phyloP scores from a whole-genome alignment of 495 filamentous ascomycete genomes.

The Podospora pseudopauciseta region DNA sequence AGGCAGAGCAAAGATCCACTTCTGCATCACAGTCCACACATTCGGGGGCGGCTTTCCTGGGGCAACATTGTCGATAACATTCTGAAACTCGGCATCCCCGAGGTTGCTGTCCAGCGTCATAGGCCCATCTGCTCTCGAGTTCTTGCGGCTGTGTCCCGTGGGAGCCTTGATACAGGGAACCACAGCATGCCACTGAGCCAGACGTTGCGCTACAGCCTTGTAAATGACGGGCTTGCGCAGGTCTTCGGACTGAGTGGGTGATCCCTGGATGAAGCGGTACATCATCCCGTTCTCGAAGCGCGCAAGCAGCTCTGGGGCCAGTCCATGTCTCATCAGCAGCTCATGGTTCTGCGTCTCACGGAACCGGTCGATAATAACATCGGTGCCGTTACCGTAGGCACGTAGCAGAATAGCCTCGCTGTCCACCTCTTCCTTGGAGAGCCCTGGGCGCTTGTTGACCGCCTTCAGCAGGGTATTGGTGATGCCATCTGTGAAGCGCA shows the following conservation, averaged over 20 bases:
- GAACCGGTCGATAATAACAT: slow-evolving; percentile 93
- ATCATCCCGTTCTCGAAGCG: slow-evolving; percentile 95
- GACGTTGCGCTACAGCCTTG: slow-evolving; percentile 73
- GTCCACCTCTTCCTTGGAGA: slow-evolving; percentile 74
- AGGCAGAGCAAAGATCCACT: slow-evolving; percentile 89
- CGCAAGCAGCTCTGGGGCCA: slow-evolving; percentile 83
- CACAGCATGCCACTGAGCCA: slow-evolving; percentile 90
- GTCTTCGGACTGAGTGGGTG: slow-evolving; percentile 73
- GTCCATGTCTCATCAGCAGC: slow-evolving; percentile 69
- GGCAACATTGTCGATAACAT: slow-evolving; percentile 52
- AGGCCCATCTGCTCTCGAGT: slow-evolving; percentile 27
- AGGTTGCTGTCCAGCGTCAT: slow-evolving; percentile 21
- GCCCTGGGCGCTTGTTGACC: slow-evolving; percentile 72
- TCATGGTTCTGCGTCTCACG: slow-evolving; percentile 66
- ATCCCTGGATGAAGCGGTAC: slow-evolving; percentile 84
- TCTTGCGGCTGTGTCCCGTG: slow-evolving; percentile 36
- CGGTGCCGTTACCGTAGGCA: slow-evolving; percentile 91
- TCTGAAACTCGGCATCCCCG: slow-evolving; percentile 37
- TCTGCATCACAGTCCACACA: slow-evolving; percentile 90
- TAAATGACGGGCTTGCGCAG: slow-evolving; percentile 67
- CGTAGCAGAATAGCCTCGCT: slow-evolving; percentile 84
- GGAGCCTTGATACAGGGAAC: slow-evolving; percentile 56
- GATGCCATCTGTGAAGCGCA: slow-evolving; percentile 94
- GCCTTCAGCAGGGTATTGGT: slow-evolving; percentile 94
- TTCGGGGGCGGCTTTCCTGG: slow-evolving; percentile 67